Percentiles rank a stretch among this genome's conserved stretches.
Conservation (phyloP, 2,329 filamentous ascomycete species). For the Cladophialophora carrionii region DNA sequence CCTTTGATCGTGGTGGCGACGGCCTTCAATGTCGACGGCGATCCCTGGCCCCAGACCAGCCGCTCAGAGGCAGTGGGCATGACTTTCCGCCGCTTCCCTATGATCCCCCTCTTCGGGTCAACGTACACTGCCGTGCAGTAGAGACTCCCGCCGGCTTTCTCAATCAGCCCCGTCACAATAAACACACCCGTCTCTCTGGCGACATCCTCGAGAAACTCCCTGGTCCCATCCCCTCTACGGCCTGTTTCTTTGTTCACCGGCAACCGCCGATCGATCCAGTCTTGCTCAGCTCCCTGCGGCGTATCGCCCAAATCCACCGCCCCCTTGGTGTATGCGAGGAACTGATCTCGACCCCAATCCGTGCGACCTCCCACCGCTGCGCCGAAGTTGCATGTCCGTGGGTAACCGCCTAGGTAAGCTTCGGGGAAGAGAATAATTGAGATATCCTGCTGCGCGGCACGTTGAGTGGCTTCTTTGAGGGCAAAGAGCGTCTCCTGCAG, state of each 20-base stretch:
- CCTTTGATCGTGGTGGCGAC: constrained; percentile 79
- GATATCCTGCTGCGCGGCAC: constrained; percentile 63
- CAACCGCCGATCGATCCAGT: constrained; percentile 69
- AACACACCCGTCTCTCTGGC: constrained; percentile 80
- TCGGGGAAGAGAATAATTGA: constrained; percentile 87
- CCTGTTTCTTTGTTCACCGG: constrained; percentile 53
- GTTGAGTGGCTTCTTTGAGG: constrained; percentile 64
- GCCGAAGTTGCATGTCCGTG: constrained; percentile 78
- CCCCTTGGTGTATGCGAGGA: constrained; percentile 73
- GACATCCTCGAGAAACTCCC: constrained; percentile 77
- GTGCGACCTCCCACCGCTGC: constrained; percentile 71
- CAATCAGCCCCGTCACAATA: constrained; percentile 76
- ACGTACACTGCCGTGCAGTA: constrained; percentile 86
- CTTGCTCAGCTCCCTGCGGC: constrained; percentile 67
- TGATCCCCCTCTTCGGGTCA: constrained; percentile 69
- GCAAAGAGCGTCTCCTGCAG: constrained; percentile 64
- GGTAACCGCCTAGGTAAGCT: constrained; percentile 89
- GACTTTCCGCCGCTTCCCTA: constrained; percentile 89
- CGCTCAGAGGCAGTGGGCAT: constrained; percentile 88
- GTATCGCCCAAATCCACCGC: constrained; percentile 86
- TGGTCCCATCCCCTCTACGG: constrained; percentile 72
- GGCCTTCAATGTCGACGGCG: constrained; percentile 74
- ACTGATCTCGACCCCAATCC: constrained; percentile 75
- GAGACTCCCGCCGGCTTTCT: constrained; percentile 76
- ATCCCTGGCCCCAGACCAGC: constrained; percentile 86